These are phyloP conservation scores for Chlamydomonas eustigma DNA, from an alignment of 139 green algal genomes.

Conservation along the genomic window DNA sequence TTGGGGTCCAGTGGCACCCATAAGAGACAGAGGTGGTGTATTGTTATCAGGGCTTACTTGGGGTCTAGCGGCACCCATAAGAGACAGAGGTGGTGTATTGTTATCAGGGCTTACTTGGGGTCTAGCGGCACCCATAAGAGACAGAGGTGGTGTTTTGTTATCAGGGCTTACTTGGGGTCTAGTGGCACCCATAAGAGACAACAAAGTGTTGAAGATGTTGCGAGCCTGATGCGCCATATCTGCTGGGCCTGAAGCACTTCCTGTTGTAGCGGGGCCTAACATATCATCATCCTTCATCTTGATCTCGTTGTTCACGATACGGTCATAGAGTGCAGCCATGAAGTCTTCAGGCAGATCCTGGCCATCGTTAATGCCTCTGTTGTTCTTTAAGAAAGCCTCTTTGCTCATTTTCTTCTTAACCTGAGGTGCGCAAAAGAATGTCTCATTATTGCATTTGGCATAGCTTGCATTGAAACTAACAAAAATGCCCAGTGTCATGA, in stretches of 20 bases:
- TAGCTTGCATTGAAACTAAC: not conserved
- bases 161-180: slow-evolving; percentile 35
- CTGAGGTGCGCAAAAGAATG: too few relatives aligned
- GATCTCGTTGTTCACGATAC: slow-evolving; percentile 95
- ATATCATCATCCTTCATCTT: slow-evolving; percentile 83
- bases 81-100: too few relatives aligned
- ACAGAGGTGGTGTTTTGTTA: too few relatives aligned
- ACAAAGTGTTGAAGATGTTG: slow-evolving; percentile 39
- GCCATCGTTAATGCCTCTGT: slow-evolving; percentile 97
- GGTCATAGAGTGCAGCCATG: slow-evolving; percentile 88
- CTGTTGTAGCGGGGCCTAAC: too few relatives aligned
- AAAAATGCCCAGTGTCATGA: too few relatives aligned
- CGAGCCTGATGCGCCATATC: not conserved
- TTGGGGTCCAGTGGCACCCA: too few relatives aligned
- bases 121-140: too few relatives aligned
- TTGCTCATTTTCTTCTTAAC: slow-evolving; percentile 68
- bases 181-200: slow-evolving; percentile 42
- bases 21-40: too few relatives aligned
- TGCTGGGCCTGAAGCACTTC: not conserved
- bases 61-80: too few relatives aligned
- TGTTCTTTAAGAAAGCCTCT: slow-evolving; percentile 95
- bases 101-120: too few relatives aligned
- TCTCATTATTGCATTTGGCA: not conserved
- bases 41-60: too few relatives aligned
- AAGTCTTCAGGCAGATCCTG: slow-evolving; percentile 84